Evolutionary conservation across 2,329 filamentous ascomycete species (phyloP), one percentile per base, ranked within the genome.

Genomic region (Chrysoporthe deuterocubensis): DNA sequence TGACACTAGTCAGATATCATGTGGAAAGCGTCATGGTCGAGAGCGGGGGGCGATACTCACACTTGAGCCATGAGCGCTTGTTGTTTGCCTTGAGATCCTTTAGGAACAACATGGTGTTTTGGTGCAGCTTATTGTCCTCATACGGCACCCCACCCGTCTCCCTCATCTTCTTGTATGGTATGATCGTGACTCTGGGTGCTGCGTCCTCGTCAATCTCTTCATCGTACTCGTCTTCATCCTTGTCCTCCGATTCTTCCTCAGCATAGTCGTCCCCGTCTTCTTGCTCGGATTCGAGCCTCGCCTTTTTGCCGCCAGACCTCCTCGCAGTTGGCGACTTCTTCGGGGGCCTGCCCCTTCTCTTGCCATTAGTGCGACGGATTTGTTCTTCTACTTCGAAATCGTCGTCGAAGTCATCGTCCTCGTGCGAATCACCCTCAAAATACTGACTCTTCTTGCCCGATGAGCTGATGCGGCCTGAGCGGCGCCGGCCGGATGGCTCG

Each of bases 1-100:
- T 1, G 18, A 9, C 9, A 54, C 60, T 40, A 70, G 56, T 65
- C 40, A 34, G 37, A n/a, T 11, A 58, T 4, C 16, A 42, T 42
- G 37, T 32, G 9, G 40, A 34, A 42, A 11, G 8, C 9, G 37
- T 4, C 32, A 40, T 7, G 26, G 37, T 21, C 18, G 8, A 21
- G 40, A 14, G 7, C 9, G 18, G 37, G 21, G 2, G 40, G 26
- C 9, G 11, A 72, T 79, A 26, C 26, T 72, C 76, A 88, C 85
- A 78, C 72, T 88, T 88, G 7, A 90, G 78, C 88, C 88, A 90
- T 0, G 80, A 74, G 42, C 88, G 80, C 68, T 83, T 79, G 72
- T 90, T 90, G 72, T 90, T 86, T 14, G 80, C 83, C 73, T 86
- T 88, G 48, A 90, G 80, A 64, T 89, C 87, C 52, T 77, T 78